Evolutionary conservation across 2,329 filamentous ascomycete species (phyloP).

Genomic region (Fusarium bulbicola): DNA sequence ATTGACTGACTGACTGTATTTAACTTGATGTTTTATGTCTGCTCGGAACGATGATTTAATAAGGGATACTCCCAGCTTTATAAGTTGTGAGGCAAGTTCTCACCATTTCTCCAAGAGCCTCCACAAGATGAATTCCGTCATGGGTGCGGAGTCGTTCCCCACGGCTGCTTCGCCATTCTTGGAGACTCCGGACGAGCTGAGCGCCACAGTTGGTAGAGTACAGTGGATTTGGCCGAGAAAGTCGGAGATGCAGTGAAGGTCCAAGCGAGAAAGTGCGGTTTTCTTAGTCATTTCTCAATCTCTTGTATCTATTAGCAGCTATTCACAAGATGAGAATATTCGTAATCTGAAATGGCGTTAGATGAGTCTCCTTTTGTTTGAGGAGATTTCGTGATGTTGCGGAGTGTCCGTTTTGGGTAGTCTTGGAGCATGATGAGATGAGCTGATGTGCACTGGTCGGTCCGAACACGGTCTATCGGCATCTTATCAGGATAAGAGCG

Average conservation of each 20-base stretch:
- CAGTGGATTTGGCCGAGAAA: constrained; percentile 40
- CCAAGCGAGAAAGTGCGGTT: constrained; percentile 22
- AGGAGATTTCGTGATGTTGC: not conserved
- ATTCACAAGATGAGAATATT: not conserved
- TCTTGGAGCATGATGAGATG: not conserved
- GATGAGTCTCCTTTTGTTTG: not conserved
- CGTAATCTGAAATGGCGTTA: not conserved
- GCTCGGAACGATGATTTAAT: too few relatives aligned
- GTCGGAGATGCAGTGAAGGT: constrained; percentile 25
- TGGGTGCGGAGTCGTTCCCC: constrained; percentile 34
- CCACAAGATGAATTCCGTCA: constrained; percentile 36
- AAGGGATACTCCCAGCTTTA: not conserved
- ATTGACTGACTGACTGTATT: not conserved
- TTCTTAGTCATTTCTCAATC: constrained; percentile 18
- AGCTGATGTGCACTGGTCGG: not conserved
- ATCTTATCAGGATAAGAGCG: not conserved
- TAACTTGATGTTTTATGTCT: not conserved
- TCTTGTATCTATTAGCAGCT: not conserved
- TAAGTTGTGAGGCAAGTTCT: not conserved
- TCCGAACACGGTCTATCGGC: not conserved
- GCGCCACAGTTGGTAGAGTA: constrained; percentile 23
- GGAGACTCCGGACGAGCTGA: constrained; percentile 13
- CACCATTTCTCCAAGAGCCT: constrained; percentile 14
- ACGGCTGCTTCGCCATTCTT: constrained; percentile 32
- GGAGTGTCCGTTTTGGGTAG: constrained; percentile 14